phyloP scores from a whole-genome alignment of 306 rosid genomes.

The Spatholobus suberectus region DNA sequence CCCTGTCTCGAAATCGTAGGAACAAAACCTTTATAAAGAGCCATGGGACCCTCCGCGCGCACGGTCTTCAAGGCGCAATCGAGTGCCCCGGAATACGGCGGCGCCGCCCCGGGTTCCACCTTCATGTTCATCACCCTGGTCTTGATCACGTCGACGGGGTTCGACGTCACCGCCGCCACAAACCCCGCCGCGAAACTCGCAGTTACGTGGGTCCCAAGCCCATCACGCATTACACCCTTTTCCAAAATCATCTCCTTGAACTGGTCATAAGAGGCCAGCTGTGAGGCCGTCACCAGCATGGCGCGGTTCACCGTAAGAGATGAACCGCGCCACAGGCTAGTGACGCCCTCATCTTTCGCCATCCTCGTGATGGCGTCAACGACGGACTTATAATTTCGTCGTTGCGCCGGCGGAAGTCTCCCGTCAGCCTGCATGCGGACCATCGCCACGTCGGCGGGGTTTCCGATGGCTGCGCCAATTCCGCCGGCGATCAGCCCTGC shows the following conservation, averaged over 20 bases:
- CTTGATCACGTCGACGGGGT: constrained; percentile 82
- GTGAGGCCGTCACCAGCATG: constrained; percentile 80
- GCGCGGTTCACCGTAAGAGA: constrained; percentile 72
- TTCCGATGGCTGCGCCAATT: constrained; percentile 65
- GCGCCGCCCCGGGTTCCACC: constrained; percentile 60
- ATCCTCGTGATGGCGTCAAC: constrained; percentile 59
- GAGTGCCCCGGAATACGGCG: constrained; percentile 62
- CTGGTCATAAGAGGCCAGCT: constrained; percentile 72
- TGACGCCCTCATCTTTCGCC: constrained; percentile 59
- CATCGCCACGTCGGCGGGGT: constrained; percentile 84
- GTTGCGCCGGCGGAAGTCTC: constrained; percentile 57
- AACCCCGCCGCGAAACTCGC: constrained; percentile 78
- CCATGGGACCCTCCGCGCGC: constrained; percentile 69
- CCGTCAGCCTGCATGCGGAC: constrained; percentile 88
- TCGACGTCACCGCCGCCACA: constrained; percentile 66
- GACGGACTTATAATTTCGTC: constrained; percentile 67
- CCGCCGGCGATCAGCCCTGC: constrained; percentile 69
- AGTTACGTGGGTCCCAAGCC: constrained; percentile 72
- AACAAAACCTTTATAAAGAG: constrained; percentile 76
- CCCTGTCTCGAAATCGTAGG: constrained; percentile 80
- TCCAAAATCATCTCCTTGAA: constrained; percentile 65
- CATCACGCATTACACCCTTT: constrained; percentile 60
- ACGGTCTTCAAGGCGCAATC: constrained; percentile 73
- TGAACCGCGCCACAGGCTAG: constrained; percentile 78
- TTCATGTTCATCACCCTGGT: constrained; percentile 86